phyloP scores from a whole-genome alignment of 2,329 filamentous ascomycete species.

The Aspergillus sp. region DNA sequence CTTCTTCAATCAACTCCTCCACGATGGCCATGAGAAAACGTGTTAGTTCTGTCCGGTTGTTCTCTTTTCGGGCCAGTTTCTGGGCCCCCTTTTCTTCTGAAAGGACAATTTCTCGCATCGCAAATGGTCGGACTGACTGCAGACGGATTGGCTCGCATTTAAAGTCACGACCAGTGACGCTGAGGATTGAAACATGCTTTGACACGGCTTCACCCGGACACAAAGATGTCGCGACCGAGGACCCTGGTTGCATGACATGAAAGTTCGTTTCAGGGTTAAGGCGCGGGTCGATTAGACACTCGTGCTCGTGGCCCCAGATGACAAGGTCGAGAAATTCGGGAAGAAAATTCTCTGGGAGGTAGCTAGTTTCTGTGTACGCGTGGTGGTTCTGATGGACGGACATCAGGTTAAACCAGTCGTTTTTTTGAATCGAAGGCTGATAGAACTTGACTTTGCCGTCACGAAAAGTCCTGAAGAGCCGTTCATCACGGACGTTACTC shows the following conservation, averaged over 20 bases:
- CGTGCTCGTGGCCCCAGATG: constrained; percentile 96
- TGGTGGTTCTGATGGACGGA: constrained; percentile 95
- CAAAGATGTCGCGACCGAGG: constrained; percentile 88
- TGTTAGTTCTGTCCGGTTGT: constrained; percentile 75
- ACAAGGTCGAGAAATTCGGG: constrained; percentile 87
- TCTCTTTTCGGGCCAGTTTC: constrained; percentile 67
- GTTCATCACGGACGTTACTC: constrained; percentile 92
- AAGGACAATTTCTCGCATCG: constrained; percentile 73
- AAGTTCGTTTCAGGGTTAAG: constrained; percentile 83
- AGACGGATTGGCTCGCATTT: constrained; percentile 70
- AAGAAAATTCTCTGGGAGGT: constrained; percentile 85
- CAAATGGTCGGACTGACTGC: constrained; percentile 83
- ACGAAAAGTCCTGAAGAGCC: constrained; percentile 85
- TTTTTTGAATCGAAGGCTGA: constrained; percentile 66
- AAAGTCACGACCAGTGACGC: constrained; percentile 74
- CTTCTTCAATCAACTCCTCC: constrained; percentile 78
- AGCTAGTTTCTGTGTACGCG: constrained; percentile 84
- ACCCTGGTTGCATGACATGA: constrained; percentile 94
- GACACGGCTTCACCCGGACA: constrained; percentile 81
- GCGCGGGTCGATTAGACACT: constrained; percentile 79
- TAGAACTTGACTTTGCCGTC: constrained; percentile 94
- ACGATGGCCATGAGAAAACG: constrained; percentile 68
- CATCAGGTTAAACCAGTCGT: constrained; percentile 94
- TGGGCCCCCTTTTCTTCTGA: constrained; percentile 68
- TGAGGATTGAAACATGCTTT: constrained; percentile 84